phyloP scores from a whole-genome alignment of 345 rosid species.

The Kernera saxatilis region DNA sequence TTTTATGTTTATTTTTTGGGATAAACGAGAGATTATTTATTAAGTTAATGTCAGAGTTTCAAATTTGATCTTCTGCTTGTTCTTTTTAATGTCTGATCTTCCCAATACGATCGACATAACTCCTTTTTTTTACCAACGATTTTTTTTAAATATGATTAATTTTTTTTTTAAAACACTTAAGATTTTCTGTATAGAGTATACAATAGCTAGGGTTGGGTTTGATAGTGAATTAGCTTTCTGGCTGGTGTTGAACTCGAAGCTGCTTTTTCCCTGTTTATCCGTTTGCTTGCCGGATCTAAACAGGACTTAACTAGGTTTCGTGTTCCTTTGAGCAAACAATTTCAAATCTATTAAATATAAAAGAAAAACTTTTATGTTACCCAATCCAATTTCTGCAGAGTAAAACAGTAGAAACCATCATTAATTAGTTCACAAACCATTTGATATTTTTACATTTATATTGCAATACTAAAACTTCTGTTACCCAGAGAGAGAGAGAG shows the following conservation, averaged over 20 bases:
- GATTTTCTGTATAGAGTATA: neutral
- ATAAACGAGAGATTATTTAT: neutral
- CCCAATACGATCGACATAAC: constrained; percentile 22
- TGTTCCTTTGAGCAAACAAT: constrained; percentile 44
- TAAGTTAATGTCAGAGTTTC: constrained; percentile 14
- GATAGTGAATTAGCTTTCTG: constrained; percentile 40
- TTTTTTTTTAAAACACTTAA: neutral
- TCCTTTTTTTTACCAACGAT: neutral
- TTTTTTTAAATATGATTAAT: neutral
- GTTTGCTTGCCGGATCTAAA: constrained; percentile 49
- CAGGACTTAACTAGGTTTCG: constrained; percentile 41
- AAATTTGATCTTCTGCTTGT: constrained; percentile 20
- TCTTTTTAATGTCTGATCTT: constrained; percentile 18
- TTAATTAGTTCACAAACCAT: neutral
- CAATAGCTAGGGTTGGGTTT: constrained; percentile 28
- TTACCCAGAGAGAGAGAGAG: neutral
- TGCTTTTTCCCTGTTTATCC: constrained; percentile 43
- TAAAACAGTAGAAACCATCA: constrained; percentile 5
- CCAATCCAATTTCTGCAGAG: neutral
- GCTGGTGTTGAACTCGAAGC: constrained; percentile 58
- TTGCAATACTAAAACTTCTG: neutral
- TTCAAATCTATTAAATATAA: constrained; percentile 1
- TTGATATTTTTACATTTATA: neutral
- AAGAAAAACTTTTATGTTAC: neutral
- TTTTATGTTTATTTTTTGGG: neutral